A percentile compares a stretch with the other conserved stretches of the same genome.
Evolutionary conservation across 1,284 basidiomycete genomes (phyloP).

Genomic region (Somion occarium): DNA sequence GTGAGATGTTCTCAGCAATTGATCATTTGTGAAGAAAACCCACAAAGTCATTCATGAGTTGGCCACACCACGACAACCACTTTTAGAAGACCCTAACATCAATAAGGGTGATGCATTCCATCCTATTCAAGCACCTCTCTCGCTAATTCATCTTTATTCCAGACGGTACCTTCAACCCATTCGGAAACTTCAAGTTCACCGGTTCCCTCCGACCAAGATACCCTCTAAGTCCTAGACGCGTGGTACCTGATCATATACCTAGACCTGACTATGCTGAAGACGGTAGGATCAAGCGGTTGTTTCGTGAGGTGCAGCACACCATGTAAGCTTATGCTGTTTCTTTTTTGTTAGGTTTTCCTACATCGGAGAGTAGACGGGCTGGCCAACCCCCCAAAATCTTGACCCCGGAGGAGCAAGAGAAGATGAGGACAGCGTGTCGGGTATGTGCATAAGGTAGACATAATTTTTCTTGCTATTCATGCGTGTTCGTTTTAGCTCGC

Average conservation of each 20-base stretch:
- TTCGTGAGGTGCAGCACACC: constrained; percentile 20
- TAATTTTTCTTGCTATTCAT: constrained; percentile 16
- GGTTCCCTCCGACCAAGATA: constrained; percentile 73
- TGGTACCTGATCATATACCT: constrained; percentile 71
- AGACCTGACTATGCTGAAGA: constrained; percentile 76
- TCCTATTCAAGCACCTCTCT: not conserved
- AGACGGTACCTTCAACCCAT: constrained; percentile 76
- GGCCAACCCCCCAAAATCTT: constrained; percentile 68
- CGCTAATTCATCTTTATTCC: constrained; percentile 6
- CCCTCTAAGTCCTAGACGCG: constrained; percentile 67
- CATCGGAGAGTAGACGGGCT: constrained; percentile 49
- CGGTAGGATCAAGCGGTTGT: constrained; percentile 41
- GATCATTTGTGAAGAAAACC: constrained; percentile 50
- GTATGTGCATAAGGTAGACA: constrained; percentile 39
- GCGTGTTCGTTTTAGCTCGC: constrained; percentile 53
- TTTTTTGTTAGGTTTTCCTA: constrained; percentile 49
- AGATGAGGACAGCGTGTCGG: constrained; percentile 73
- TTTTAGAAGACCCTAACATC: constrained; percentile 27
- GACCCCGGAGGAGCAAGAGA: constrained; percentile 64
- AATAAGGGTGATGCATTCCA: constrained; percentile 23
- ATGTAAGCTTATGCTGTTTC: constrained; percentile 23
- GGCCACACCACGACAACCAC: constrained; percentile 39
- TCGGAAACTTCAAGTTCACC: constrained; percentile 61
- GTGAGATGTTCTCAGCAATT: not conserved
- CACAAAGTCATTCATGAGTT: constrained; percentile 75